These are phyloP conservation scores for Xylaria longipes DNA, from an alignment of 495 filamentous ascomycete genomes.

Conservation along the genomic window DNA sequence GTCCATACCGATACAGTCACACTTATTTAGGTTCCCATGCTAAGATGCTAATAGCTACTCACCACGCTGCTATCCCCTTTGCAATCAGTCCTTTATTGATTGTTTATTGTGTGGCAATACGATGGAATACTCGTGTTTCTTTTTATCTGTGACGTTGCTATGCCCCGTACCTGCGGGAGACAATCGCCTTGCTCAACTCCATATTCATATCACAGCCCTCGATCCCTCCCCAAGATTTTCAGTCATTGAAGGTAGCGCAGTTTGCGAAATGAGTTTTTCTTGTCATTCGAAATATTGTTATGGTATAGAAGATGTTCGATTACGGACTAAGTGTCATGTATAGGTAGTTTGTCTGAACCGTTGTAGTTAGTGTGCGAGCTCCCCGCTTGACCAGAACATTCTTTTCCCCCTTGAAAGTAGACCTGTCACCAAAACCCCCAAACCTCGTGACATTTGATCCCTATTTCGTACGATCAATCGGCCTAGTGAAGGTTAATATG, in stretches of 20 bases:
- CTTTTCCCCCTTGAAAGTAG: not conserved
- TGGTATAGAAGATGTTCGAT: not conserved
- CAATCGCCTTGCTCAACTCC: not conserved
- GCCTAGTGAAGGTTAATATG: not conserved
- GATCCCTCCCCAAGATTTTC: not conserved
- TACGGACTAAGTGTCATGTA: not conserved
- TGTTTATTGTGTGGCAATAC: not conserved
- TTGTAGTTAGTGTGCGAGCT: not conserved
- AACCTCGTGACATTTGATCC: not conserved
- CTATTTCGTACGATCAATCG: no score
- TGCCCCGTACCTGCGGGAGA: not conserved
- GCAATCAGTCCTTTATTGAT: constrained; percentile 15
- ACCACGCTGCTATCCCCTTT: constrained; percentile 26
- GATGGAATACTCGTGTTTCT: not conserved
- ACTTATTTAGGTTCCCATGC: not conserved
- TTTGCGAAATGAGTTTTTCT: not conserved
- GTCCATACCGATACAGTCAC: not conserved
- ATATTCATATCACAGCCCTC: not conserved
- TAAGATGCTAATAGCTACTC: constrained; percentile 22
- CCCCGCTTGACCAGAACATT: not conserved
- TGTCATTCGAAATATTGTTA: not conserved
- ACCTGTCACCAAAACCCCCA: not conserved
- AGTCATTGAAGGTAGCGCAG: not conserved
- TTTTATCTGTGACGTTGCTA: not conserved
- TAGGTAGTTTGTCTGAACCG: not conserved